A percentile compares a stretch with the other conserved stretches of the same genome.
Evolutionary conservation across 2,329 filamentous ascomycete species (phyloP).

Genomic region (Diaporthe destruens): DNA sequence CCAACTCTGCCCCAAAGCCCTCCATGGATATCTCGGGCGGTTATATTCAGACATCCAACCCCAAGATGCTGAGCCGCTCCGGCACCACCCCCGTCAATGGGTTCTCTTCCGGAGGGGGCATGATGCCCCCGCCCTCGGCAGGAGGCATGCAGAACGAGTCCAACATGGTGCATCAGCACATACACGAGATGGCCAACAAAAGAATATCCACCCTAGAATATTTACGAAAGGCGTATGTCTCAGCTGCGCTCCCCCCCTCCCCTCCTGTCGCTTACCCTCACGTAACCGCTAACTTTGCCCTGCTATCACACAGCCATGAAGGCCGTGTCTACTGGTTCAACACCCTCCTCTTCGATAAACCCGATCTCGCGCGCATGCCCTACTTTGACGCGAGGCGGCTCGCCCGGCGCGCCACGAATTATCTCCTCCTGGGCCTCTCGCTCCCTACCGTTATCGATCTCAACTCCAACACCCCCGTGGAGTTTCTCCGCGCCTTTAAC

Average conservation of each 20-base stretch:
- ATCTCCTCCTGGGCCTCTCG: constrained; percentile 91
- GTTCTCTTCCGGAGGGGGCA: constrained; percentile 44
- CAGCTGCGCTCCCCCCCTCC: neutral
- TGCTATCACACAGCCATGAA: constrained; percentile 77
- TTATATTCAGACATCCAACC: constrained; percentile 47
- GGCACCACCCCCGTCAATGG: constrained; percentile 52
- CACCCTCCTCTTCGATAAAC: constrained; percentile 89
- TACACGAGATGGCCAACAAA: constrained; percentile 90
- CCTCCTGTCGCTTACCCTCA: neutral
- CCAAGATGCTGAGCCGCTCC: constrained; percentile 60
- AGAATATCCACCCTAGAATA: constrained; percentile 95
- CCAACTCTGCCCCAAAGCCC: neutral
- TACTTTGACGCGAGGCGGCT: constrained; percentile 89
- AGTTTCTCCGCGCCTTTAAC: constrained; percentile 90
- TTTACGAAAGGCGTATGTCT: constrained; percentile 85
- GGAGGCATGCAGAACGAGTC: constrained; percentile 57
- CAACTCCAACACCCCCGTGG: constrained; percentile 80
- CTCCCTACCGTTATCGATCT: constrained; percentile 91
- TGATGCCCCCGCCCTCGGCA: constrained; percentile 46
- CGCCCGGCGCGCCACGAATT: constrained; percentile 91
- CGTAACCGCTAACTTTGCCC: neutral
- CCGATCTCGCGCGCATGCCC: constrained; percentile 83
- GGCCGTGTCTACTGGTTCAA: constrained; percentile 98
- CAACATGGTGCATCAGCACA: constrained; percentile 67
- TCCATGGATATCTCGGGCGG: constrained; percentile 26